phyloP scores from a whole-genome alignment of 805 yeast species.

The Lipomyces lipofer region DNA sequence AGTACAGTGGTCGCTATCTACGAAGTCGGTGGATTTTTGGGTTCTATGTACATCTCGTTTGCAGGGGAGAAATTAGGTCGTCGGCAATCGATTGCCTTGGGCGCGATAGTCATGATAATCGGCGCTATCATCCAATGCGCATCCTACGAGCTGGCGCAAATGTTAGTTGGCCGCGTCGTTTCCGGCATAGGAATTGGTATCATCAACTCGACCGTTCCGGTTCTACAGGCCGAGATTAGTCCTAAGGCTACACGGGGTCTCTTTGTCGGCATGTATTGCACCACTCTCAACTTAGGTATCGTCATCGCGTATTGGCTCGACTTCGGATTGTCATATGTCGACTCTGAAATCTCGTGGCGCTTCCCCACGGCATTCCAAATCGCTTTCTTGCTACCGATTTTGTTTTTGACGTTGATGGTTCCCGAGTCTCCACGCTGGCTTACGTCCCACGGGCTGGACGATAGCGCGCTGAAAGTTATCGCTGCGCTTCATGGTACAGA shows the following conservation, averaged over 20 bases:
- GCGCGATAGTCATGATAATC: conserved; percentile 56
- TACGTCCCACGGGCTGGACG: conserved; percentile 1
- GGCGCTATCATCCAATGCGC: conserved; percentile 62
- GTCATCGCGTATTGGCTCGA: conserved; percentile 51
- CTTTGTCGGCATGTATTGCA: conserved; percentile 68
- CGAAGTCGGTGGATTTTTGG: conserved; percentile 53
- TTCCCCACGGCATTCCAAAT: conserved; percentile 76
- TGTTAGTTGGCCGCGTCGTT: conserved; percentile 69
- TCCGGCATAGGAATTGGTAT: conserved; percentile 78
- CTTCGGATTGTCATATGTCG: conserved; percentile 66
- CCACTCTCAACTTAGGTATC: conserved; percentile 71
- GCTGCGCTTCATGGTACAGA: conserved; percentile 1
- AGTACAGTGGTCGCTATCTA: conserved; percentile 53
- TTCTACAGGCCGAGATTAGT: conserved; percentile 76
- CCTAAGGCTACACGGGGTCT: conserved; percentile 66
- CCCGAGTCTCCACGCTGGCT: conserved; percentile 46
- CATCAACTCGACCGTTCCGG: conserved; percentile 77
- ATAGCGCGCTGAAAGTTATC: conserved; percentile 6
- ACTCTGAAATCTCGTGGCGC: conserved; percentile 57
- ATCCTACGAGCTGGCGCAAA: conserved; percentile 64
- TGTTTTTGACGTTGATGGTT: conserved; percentile 49
- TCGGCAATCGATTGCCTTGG: conserved; percentile 59
- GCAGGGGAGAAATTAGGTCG: conserved; percentile 60
- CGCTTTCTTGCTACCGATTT: conserved; percentile 61
- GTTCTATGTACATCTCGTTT: conserved; percentile 51